Evolutionary conservation across 345 rosid species (phyloP).

Genomic region (Turnera subulata): DNA sequence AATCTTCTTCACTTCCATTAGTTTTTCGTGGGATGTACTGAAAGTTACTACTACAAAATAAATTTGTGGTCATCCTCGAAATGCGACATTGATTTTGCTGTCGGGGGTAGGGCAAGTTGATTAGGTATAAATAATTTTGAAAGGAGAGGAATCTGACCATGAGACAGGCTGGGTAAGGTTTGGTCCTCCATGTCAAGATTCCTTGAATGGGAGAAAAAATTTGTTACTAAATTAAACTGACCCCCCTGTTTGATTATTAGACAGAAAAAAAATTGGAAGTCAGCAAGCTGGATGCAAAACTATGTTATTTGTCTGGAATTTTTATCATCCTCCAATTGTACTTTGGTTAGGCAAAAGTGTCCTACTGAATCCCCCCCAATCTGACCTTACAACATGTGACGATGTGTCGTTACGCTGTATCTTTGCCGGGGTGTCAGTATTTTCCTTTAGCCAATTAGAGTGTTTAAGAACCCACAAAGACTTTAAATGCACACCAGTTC

Average conservation of each 20-base stretch:
- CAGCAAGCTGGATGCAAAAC: too few relatives aligned
- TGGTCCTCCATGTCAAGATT: constrained; percentile 28
- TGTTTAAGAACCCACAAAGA: not conserved
- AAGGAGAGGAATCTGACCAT: constrained; percentile 21
- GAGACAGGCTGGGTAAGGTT: constrained; percentile 28
- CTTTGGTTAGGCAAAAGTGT: too few relatives aligned
- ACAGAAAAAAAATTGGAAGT: too few relatives aligned
- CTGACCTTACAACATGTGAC: not conserved
- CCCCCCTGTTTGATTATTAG: too few relatives aligned
- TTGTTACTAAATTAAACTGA: constrained; percentile 8
- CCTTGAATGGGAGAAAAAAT: not conserved
- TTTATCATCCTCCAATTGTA: constrained; percentile 4
- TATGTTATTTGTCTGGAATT: constrained; percentile 30
- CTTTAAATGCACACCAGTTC: too few relatives aligned
- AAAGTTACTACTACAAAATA: not conserved
- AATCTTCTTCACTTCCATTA: too few relatives aligned
- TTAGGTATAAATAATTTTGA: constrained; percentile 24
- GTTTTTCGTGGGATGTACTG: too few relatives aligned
- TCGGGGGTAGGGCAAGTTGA: constrained; percentile 23
- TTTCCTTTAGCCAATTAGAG: not conserved
- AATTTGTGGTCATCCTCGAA: constrained; percentile 15
- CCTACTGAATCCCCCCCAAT: not conserved
- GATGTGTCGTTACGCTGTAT: constrained; percentile 11
- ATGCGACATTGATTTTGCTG: constrained; percentile 37
- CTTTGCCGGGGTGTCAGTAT: constrained; percentile 26